Base-by-base conservation (phyloP, 306 rosid species). In the Castanea crenata region DNA sequence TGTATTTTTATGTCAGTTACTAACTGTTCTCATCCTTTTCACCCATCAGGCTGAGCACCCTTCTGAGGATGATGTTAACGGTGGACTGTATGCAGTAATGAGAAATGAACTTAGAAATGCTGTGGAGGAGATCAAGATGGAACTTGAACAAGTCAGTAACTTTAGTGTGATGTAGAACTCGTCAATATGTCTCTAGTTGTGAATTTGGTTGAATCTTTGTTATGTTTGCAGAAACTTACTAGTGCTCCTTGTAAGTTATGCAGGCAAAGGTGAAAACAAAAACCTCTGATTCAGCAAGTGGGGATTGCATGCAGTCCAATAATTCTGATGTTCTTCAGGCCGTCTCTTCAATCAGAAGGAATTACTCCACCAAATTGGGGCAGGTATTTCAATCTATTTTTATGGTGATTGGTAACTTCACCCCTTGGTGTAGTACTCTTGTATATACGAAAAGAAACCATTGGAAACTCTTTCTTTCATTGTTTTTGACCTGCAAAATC, bases 301-400 rank as follows among this genome's bases (percentile, higher is more conserved):
- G 38, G 61, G 86, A 87, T 77, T 32, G 79, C 76, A 46, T 85
- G 84, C 83, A 51, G 19, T 78, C 92, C 61, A 83, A 87, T 20
- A 79, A 81, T 73, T 76, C 91, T 54, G 87, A 88, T 88, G 89
- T 76, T 78, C 71, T 84, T 85, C 87, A 82, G 59, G 76, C 86
- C 62, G 84, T 86, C 78, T 85, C 96, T 82, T 88, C 89, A 7
- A 69, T 81, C 77, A 87, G 86, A 85, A 86, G 86, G 89, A 90
- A 86, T 81, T 90, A 90, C 82, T 88, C 94, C 73, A 65, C 89
- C 64, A 88, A 90, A 89, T 78, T 88, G 89, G 98, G 89, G 83
- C 92, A 93, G 94, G 99, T 93, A 85, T 56, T 35, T 74, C n/a
- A 41, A 57, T 46, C 55, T 55, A 19, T 73, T 31, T 55, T 64